Percentiles rank a stretch among this genome's conserved stretches.
Evolutionary conservation across 306 rosid species (phyloP).

Genomic region (Abrus pulchellus): DNA sequence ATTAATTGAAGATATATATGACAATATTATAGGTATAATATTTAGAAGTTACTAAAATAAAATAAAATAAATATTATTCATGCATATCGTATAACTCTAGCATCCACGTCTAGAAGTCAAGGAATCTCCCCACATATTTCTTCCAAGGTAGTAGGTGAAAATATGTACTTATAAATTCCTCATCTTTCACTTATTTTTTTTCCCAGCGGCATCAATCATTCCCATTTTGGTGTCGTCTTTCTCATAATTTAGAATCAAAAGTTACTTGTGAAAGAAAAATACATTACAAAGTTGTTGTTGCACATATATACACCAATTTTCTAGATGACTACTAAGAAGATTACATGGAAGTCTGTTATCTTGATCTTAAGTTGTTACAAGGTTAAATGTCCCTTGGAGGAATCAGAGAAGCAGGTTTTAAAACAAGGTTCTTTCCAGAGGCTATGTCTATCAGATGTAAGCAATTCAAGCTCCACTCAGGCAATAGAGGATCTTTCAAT

Average conservation of each 20-base stretch:
- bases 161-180: conserved; percentile 46
- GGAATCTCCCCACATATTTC: conserved; percentile 50
- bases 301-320: background rate
- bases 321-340: conserved; percentile 57
- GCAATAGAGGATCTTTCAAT: conserved; percentile 70
- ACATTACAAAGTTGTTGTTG: conserved; percentile 35
- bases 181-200: conserved; percentile 40
- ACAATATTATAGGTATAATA: background rate
- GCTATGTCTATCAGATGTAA: conserved; percentile 69
- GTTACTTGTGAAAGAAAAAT: conserved; percentile 28
- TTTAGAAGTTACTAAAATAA: background rate
- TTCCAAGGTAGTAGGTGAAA: conserved; percentile 55
- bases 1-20: conserved; percentile 34
- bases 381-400: conserved; percentile 45
- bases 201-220: conserved; percentile 34
- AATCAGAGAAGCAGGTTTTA: conserved; percentile 45
- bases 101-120: conserved; percentile 53
- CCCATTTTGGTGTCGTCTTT: conserved; percentile 42
- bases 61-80: conserved; percentile 37
- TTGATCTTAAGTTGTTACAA: conserved; percentile 70
- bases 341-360: conserved; percentile 73
- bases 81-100: conserved; percentile 31
- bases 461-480: conserved; percentile 67
- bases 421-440: conserved; percentile 64
- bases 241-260: conserved; percentile 43